Evolutionary conservation across 169 alveolate species (phyloP), one percentile per base, ranked within the genome.

Genomic region (Plasmodium coatneyi): DNA sequence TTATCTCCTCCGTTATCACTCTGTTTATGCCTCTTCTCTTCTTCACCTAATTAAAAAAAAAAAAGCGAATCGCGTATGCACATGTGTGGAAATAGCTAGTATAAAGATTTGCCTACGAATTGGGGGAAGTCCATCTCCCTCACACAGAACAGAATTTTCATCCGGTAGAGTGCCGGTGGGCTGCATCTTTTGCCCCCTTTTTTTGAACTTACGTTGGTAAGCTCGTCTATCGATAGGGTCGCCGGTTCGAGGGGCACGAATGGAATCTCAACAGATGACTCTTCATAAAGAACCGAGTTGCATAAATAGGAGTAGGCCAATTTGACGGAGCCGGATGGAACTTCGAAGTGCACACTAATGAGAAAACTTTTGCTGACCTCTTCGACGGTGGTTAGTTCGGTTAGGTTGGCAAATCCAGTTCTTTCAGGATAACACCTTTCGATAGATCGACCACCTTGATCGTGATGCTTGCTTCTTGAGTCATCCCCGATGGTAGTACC

Each of bases 211-310:
- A 89, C 94, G 25, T 60, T 89, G 34, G 81, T 89, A 80, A 89
- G 82, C 60, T 56, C 89, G 36, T 89, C 91, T 34, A 80, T 6
- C 10, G 94, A 89, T 16, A 89, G 22, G 52, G 32, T 7, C 5
- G 56, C 36, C 4, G 91, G 94, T 1, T 79, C 32, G 22, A 80
- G 81, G 9, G 70, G 49, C 2, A 66, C 74, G 46, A 79, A 66
- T 3, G 94, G 94, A 36, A 89, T 60, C 1, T 28, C 12, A 4
- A 80, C 19, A 28, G 34, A 66, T 1, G 12, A 14, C 22, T 10
- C 43, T 66, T 80, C 49, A 6, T 30, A 32, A 9, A 36, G 34
- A 60, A 30, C 1, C 3, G 72, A 34, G 71, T 79, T 41, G n/a
- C 30, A 28, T 2, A 25, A 80, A 80, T 89, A 89, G 19, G 30